Evolutionary conservation across 371 early-diverging fungal species (phyloP).

Genomic region (Phascolomyces articulosus): DNA sequence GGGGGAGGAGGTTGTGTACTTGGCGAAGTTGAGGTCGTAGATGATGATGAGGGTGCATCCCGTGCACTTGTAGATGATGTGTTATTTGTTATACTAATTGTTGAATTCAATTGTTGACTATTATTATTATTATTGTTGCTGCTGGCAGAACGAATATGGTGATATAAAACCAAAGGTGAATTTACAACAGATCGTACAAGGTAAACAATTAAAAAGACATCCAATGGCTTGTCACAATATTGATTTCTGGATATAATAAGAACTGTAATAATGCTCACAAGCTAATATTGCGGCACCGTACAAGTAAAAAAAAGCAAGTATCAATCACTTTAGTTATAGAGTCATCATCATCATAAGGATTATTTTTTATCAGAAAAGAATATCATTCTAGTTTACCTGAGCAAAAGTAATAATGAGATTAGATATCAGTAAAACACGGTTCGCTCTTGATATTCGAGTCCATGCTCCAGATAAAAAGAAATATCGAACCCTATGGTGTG

Average conservation of each 20-base stretch:
- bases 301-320: no score
- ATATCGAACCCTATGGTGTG: slow-evolving; percentile 2
- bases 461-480: slow-evolving; percentile 18
- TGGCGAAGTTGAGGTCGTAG: background rate
- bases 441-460: slow-evolving; percentile 23
- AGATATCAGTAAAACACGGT: slow-evolving; percentile 10
- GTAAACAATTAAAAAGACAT: slow-evolving; percentile 41
- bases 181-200: slow-evolving; percentile 36
- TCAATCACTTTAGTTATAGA: no score
- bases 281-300: no score
- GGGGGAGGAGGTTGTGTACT: background rate
- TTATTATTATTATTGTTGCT: background rate
- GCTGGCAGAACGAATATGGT: slow-evolving; percentile 26
- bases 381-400: slow-evolving; percentile 14
- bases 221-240: slow-evolving; percentile 41
- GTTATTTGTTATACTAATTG: background rate
- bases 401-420: slow-evolving; percentile 7
- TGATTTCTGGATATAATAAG: slow-evolving; percentile 27
- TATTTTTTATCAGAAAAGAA: background rate
- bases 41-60: background rate
- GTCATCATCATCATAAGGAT: no score
- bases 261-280: slow-evolving; percentile 22
- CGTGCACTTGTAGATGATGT: background rate
- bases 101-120: no score
- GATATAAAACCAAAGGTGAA: slow-evolving; percentile 38